Conservation (phyloP, 2,329 filamentous ascomycete species). For the Chaetomium sp. region DNA sequence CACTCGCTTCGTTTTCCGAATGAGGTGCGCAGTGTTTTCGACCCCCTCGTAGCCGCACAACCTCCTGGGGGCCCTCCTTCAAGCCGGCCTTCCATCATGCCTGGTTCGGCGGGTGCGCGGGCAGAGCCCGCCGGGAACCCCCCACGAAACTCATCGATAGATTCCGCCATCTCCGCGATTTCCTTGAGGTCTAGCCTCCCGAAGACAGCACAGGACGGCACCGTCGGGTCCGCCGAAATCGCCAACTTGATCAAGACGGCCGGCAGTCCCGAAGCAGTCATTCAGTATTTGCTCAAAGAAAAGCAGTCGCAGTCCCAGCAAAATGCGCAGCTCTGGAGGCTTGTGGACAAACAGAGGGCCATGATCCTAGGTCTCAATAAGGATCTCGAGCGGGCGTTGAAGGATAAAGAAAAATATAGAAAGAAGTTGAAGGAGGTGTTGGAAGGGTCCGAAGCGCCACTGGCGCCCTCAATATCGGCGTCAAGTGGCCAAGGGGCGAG, state of each 20-base stretch:
- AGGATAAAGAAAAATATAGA: conserved; percentile 92
- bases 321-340: conserved; percentile 88
- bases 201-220: conserved; percentile 60
- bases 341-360: conserved; percentile 93
- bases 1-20: conserved; percentile 46
- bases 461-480: conserved; percentile 30
- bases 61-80: conserved; percentile 46
- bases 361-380: conserved; percentile 95
- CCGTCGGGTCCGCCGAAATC: conserved; percentile 72
- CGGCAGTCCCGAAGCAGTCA: conserved; percentile 85
- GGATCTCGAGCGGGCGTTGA: conserved; percentile 85
- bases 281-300: conserved; percentile 86
- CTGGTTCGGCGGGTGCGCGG: conserved; percentile 48
- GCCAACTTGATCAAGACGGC: conserved; percentile 77
- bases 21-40: conserved; percentile 52
- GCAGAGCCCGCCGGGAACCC: conserved; percentile 45
- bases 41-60: conserved; percentile 48
- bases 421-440: conserved; percentile 82
- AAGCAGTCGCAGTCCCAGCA: conserved; percentile 87
- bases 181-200: conserved; percentile 62
- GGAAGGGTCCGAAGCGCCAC: conserved; percentile 43
- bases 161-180: conserved; percentile 84
- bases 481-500: conserved; percentile 20
- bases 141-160: conserved; percentile 83
- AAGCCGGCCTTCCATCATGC: conserved; percentile 48